Percentiles rank a stretch among this genome's conserved stretches.
Conservation (phyloP, 768 basidiomycete genomes). For the Thelephora aurantiotincta region DNA sequence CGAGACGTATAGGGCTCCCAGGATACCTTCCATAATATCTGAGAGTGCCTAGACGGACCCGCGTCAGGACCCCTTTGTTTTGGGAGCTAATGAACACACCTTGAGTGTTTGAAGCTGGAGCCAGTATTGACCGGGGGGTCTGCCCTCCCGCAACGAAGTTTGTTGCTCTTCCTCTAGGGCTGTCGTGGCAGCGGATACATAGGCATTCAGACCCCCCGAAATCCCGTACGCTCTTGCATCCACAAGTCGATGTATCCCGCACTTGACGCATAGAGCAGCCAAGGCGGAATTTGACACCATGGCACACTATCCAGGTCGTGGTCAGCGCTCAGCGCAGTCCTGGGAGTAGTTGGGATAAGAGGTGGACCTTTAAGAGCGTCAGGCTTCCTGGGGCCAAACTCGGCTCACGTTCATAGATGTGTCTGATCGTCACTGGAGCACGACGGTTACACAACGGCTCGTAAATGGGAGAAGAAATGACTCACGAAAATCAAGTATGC, state of each 20-base stretch:
- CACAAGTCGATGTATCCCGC: constrained; percentile 50
- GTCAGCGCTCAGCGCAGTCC: neutral
- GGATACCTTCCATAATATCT: constrained; percentile 67
- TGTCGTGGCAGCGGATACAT: constrained; percentile 31
- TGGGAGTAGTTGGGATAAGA: neutral
- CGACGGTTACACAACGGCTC: neutral
- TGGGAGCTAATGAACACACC: constrained; percentile 22
- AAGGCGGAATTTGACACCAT: constrained; percentile 79
- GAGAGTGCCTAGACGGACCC: constrained; percentile 41
- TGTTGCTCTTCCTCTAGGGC: constrained; percentile 33
- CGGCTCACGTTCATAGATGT: constrained; percentile 53
- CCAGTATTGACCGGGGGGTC: constrained; percentile 64
- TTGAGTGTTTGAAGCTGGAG: constrained; percentile 64
- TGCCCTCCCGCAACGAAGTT: constrained; percentile 31
- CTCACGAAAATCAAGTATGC: constrained; percentile 72
- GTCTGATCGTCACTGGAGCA: constrained; percentile 50
- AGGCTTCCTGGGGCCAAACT: constrained; percentile 62
- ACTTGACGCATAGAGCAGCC: constrained; percentile 60
- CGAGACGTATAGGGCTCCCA: constrained; percentile 70
- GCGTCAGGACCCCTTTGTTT: neutral
- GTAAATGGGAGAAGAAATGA: constrained; percentile 1
- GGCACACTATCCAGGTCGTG: constrained; percentile 35
- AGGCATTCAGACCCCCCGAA: constrained; percentile 34
- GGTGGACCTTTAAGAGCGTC: constrained; percentile 57
- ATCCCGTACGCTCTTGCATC: constrained; percentile 42